Evolutionary conservation across 164 flowering plant species (phyloP), one percentile per base, ranked within the genome.

Genomic region (Annona squamosa): DNA sequence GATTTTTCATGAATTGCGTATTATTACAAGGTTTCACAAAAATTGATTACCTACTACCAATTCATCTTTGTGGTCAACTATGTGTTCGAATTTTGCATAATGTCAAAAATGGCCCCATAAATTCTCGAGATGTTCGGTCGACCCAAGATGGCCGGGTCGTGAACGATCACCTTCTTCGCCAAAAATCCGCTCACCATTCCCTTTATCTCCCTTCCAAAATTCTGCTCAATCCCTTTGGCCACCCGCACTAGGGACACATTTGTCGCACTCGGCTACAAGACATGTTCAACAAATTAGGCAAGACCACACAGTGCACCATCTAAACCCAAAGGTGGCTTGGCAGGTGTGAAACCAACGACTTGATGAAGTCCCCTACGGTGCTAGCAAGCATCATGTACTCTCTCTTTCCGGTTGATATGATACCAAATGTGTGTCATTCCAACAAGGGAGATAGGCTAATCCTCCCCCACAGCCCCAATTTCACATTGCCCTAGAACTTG

Each of bases 331-430:
- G 72, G 61, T 88, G 90, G 73, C 77, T 83, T 1, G 94, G 91
- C 0, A 90, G 92, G 76, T 84, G 65, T 3, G 88, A 66, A 10
- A 90, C 90, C 46, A 90, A 70, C 0, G 87, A 80, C 72, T 82
- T 88, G 0, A 91, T 90, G 89, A 87, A 90, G 79, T 90, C 94
- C 0, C 94, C 94, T 0, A 87, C 92, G 6, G 92, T 91, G 2
- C 94, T 91, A 3, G 92, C 94, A 1, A 90, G 83, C 89, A 90
- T 87, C 88, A 88, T 82, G 85, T 90, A 91, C 63, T 81, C 87
- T 52, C 62, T 72, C 65, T 84, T 72, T 3, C 85, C 86, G 74
- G 88, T 85, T 0, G 95, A 90, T 65, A 90, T 88, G 71, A 90
- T 88, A 1, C 92, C 95, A 41, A 90, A 90, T 2, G 91, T 87